phyloP scores from a whole-genome alignment of 176 grass and related monocot species.

The Cymbopogon citratus region DNA sequence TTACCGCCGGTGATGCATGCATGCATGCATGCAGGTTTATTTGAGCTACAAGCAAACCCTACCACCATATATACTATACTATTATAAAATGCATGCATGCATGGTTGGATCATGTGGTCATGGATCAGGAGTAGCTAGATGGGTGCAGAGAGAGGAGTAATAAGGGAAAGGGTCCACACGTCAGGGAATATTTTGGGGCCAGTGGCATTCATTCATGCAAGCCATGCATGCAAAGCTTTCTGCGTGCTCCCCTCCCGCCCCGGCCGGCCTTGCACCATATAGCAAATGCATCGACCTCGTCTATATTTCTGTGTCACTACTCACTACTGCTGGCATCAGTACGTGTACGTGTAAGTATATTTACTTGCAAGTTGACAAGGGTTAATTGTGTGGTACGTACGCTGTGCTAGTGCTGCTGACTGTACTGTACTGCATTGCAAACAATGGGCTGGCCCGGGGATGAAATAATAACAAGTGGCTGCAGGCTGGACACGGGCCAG shows the following conservation, averaged over 20 bases:
- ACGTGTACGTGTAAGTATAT: not conserved
- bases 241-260: not conserved
- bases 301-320: conserved; percentile 19
- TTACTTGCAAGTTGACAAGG: conserved; percentile 13
- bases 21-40: not conserved
- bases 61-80: not conserved
- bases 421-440: conserved; percentile 10
- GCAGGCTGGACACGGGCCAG: too few relatives aligned
- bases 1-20: not conserved
- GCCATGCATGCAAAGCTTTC: conserved; percentile 21
- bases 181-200: conserved; percentile 50
- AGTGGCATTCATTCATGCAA: conserved; percentile 22
- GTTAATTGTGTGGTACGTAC: not conserved
- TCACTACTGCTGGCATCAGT: not conserved
- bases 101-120: not conserved
- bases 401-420: too few relatives aligned
- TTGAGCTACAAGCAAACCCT: not conserved
- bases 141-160: not conserved
- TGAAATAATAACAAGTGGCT: not conserved
- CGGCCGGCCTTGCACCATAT: not conserved
- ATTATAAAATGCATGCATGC: not conserved
- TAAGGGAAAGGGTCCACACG: not conserved
- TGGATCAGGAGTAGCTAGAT: not conserved
- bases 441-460: not conserved
- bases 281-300: not conserved